Percentiles rank a stretch among this genome's conserved stretches.
phyloP scores from a whole-genome alignment of 176 grass and related monocot genomes.

The Dactylis glomerata region DNA sequence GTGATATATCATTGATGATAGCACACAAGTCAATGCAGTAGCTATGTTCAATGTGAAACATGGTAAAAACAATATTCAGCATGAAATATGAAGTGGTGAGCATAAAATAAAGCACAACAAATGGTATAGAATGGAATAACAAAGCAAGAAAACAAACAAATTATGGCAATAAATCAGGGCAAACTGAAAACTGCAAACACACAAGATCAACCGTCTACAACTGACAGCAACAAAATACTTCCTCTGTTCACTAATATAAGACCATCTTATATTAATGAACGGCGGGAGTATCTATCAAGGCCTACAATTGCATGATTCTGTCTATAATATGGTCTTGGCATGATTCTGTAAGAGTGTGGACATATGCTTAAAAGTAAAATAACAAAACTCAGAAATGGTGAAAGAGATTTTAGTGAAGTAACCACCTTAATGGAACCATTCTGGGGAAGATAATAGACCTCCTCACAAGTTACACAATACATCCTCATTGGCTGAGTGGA shows the following conservation, averaged over 20 bases:
- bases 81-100: not conserved
- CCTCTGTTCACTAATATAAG: no score
- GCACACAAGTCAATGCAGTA: not conserved
- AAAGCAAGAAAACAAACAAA: not conserved
- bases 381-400: not conserved
- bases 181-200: not conserved
- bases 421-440: constrained; percentile 94
- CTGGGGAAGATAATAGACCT: constrained; percentile 97
- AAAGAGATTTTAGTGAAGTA: constrained; percentile 7
- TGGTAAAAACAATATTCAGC: not conserved
- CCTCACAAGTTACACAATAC: constrained; percentile 93
- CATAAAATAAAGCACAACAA: not conserved
- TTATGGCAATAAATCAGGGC: not conserved
- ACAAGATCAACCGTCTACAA: not conserved
- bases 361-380: constrained; percentile 9
- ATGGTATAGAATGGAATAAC: not conserved
- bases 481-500: constrained; percentile 77
- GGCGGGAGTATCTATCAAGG: not conserved
- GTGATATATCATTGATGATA: not conserved
- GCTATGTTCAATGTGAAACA: not conserved
- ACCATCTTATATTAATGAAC: no score
- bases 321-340: not conserved
- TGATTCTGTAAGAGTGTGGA: not conserved
- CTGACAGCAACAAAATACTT: not conserved
- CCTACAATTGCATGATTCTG: not conserved